A percentile compares a stretch with the other conserved stretches of the same genome.
Conservation (phyloP, 1,284 basidiomycete genomes). For the Megacollybia platyphylla region DNA sequence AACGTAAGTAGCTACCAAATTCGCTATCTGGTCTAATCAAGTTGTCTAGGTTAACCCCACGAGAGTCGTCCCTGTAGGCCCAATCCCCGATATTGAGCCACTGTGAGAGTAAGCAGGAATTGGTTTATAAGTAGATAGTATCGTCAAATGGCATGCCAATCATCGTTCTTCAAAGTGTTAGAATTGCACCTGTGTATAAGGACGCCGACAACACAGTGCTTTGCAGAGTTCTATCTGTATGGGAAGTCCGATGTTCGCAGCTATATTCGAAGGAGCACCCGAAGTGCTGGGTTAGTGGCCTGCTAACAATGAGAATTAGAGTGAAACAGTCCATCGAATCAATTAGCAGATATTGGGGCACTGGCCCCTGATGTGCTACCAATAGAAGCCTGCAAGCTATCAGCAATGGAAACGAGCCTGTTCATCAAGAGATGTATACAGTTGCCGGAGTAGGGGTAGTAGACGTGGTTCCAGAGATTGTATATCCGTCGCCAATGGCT, state of each 20-base stretch:
- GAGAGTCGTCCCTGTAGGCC: conserved; percentile 66
- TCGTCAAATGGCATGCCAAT: background rate
- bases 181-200: too few species aligned
- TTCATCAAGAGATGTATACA: background rate
- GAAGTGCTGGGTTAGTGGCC: too few species aligned
- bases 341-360: too few species aligned
- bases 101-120: conserved; percentile 20
- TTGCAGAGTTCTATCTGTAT: too few species aligned
- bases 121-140: background rate
- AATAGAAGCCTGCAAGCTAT: too few species aligned
- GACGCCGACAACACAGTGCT: too few species aligned
- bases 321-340: too few species aligned
- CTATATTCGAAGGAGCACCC: too few species aligned
- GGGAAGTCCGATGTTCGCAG: too few species aligned
- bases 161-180: too few species aligned
- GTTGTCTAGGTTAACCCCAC: conserved; percentile 53
- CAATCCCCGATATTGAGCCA: conserved; percentile 57
- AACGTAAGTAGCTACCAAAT: conserved; percentile 19
- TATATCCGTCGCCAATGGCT: conserved; percentile 28
- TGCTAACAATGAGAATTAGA: too few species aligned
- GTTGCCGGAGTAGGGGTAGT: background rate
- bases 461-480: conserved; percentile 12
- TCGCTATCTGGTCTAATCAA: background rate
- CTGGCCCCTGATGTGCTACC: too few species aligned
- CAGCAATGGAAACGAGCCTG: background rate